phyloP scores from a whole-genome alignment of 768 basidiomycete species.

The Pilatotrama ljubarskyi region DNA sequence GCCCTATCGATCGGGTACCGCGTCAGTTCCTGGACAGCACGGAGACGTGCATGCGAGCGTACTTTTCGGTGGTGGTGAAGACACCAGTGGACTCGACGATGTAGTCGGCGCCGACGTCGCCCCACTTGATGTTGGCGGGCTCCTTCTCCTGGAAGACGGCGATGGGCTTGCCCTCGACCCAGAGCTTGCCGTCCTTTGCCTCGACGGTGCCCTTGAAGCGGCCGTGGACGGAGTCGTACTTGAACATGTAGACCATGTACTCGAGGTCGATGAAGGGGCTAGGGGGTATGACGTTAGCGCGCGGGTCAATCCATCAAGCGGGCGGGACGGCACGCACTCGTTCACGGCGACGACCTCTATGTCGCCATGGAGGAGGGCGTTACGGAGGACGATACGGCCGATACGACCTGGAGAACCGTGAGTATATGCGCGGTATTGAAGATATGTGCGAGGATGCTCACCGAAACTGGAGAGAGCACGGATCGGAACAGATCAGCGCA shows the following conservation, averaged over 20 bases:
- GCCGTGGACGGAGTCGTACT: slow-evolving; percentile 92
- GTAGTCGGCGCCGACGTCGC: slow-evolving; percentile 80
- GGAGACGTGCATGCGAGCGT: slow-evolving; percentile 20
- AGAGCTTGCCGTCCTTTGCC: slow-evolving; percentile 85
- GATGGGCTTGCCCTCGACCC: slow-evolving; percentile 78
- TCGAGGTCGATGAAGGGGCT: slow-evolving; percentile 97
- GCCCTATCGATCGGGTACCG: slow-evolving; percentile 51
- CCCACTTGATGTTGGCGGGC: slow-evolving; percentile 85
- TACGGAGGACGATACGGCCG: slow-evolving; percentile 96
- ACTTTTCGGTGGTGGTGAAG: slow-evolving; percentile 96
- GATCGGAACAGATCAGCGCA: slow-evolving; percentile 15
- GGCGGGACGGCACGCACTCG: slow-evolving; percentile 59
- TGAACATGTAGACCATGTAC: slow-evolving; percentile 99
- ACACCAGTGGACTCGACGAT: slow-evolving; percentile 98
- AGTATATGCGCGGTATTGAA: neutral
- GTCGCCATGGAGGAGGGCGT: slow-evolving; percentile 75
- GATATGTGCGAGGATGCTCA: slow-evolving; percentile 38
- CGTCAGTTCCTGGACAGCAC: slow-evolving; percentile 15
- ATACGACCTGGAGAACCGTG: slow-evolving; percentile 75
- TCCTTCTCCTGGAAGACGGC: slow-evolving; percentile 83
- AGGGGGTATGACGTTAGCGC: slow-evolving; percentile 7
- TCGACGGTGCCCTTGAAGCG: slow-evolving; percentile 86
- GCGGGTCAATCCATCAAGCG: neutral
- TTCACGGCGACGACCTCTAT: slow-evolving; percentile 93
- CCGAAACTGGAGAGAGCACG: slow-evolving; percentile 60